These are phyloP conservation scores for Dichotomocladium elegans DNA, from an alignment of 371 early-diverging fungal genomes.

Conservation along the genomic window DNA sequence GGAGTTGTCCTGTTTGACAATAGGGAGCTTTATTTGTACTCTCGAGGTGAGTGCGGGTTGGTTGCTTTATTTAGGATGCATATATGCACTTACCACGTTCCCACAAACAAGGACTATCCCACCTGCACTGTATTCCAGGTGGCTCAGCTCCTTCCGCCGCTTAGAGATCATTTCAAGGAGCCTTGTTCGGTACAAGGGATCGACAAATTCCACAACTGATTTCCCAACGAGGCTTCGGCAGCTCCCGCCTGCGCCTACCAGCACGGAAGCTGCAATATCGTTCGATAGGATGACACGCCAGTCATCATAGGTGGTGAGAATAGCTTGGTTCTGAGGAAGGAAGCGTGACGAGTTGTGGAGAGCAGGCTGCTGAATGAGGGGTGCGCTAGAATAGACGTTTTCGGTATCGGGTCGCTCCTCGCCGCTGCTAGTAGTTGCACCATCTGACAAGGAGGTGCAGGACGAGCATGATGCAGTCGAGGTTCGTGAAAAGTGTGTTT, in stretches of 20 bases:
- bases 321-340: slow-evolving; percentile 61
- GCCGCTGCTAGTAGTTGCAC: not conserved
- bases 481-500: not conserved
- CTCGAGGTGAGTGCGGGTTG: not conserved
- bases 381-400: slow-evolving; percentile 8
- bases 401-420: too few relatives aligned
- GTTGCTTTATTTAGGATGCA: not conserved
- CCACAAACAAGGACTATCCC: slow-evolving; percentile 59
- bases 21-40: slow-evolving; percentile 46
- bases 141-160: slow-evolving; percentile 25
- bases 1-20: slow-evolving; percentile 56
- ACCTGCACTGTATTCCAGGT: slow-evolving; percentile 22
- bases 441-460: slow-evolving; percentile 1
- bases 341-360: slow-evolving; percentile 57
- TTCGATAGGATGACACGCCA: slow-evolving; percentile 59
- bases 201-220: slow-evolving; percentile 51
- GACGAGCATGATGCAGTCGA: slow-evolving; percentile 4
- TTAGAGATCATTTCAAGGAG: slow-evolving; percentile 39
- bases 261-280: slow-evolving; percentile 50
- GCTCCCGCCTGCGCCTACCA: slow-evolving; percentile 39
- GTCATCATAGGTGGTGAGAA: slow-evolving; percentile 57
- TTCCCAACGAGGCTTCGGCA: slow-evolving; percentile 40
- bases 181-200: slow-evolving; percentile 53
- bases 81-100: slow-evolving; percentile 53
- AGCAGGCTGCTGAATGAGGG: slow-evolving; percentile 15